Conservation (phyloP, 495 filamentous ascomycete genomes). For the Penicillium macrosclerotiorum region DNA sequence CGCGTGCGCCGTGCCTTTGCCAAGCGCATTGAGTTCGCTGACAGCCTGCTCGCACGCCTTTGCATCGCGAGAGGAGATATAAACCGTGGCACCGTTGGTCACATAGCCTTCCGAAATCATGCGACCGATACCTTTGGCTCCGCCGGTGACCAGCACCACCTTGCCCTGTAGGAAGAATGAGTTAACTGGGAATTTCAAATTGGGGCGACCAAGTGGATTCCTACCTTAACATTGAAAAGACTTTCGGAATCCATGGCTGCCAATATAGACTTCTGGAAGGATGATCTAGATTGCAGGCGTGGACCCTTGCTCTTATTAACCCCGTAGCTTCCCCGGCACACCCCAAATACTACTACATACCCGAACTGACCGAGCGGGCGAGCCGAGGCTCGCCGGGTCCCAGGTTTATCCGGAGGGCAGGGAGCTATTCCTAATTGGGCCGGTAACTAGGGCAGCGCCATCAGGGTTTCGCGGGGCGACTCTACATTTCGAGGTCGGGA, state of each 20-base stretch:
- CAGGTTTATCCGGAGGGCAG: slow-evolving; percentile 1
- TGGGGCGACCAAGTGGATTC: neutral
- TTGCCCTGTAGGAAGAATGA: slow-evolving; percentile 55
- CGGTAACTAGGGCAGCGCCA: slow-evolving; percentile 23
- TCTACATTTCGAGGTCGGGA: slow-evolving; percentile 4
- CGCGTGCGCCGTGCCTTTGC: slow-evolving; percentile 60
- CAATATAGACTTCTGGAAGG: neutral
- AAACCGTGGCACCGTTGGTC: slow-evolving; percentile 76
- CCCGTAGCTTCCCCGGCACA: slow-evolving; percentile 11
- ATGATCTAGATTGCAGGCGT: slow-evolving; percentile 3
- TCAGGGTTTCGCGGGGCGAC: slow-evolving; percentile 36
- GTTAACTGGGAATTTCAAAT: neutral
- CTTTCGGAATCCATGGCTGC: slow-evolving; percentile 51
- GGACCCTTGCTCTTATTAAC: slow-evolving; percentile 8
- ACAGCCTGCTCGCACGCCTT: slow-evolving; percentile 58
- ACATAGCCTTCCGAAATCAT: slow-evolving; percentile 83
- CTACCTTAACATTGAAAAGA: slow-evolving; percentile 60
- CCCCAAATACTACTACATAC: slow-evolving; percentile 18
- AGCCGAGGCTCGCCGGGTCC: slow-evolving; percentile 22
- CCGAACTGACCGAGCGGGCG: slow-evolving; percentile 19
- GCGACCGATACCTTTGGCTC: slow-evolving; percentile 68
- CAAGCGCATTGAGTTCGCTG: slow-evolving; percentile 59
- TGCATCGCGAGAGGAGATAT: slow-evolving; percentile 73
- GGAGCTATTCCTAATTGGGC: slow-evolving; percentile 23
- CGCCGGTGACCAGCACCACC: slow-evolving; percentile 72